These are phyloP conservation scores for Saururus chinensis DNA, from an alignment of 164 flowering plant genomes.

Conservation along the genomic window DNA sequence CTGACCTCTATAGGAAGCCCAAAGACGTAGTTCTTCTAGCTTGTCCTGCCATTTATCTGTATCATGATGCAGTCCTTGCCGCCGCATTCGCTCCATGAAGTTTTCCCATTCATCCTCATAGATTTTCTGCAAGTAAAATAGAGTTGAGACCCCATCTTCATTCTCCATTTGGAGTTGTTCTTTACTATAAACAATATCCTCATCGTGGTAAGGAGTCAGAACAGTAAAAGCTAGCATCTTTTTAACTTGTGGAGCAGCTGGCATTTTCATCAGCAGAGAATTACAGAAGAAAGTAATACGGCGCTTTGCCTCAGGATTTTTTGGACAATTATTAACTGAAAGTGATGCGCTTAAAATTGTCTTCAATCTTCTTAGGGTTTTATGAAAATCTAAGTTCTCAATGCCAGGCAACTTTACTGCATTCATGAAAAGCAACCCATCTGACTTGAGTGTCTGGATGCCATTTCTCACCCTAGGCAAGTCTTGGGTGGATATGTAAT, in stretches of 20 bases:
- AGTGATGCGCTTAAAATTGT: conserved; percentile 68
- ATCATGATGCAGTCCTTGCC: conserved; percentile 68
- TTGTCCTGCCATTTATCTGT: conserved; percentile 50
- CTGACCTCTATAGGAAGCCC: conserved; percentile 98
- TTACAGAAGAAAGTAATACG: conserved; percentile 87
- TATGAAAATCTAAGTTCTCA: conserved; percentile 38
- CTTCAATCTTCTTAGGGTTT: conserved; percentile 56
- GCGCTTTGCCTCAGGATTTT: conserved; percentile 70
- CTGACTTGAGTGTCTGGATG: conserved; percentile 29
- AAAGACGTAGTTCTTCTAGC: conserved; percentile 63
- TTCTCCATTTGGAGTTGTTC: conserved; percentile 53
- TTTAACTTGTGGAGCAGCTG: conserved; percentile 84
- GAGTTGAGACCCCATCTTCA: conserved; percentile 88
- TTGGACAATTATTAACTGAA: conserved; percentile 70
- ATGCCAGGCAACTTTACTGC: conserved; percentile 49
- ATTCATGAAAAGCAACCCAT: conserved; percentile 72
- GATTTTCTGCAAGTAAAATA: conserved; percentile 83
- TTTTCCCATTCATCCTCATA: conserved; percentile 86
- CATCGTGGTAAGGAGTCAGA: conserved; percentile 86
- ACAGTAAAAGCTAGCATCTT: conserved; percentile 78
- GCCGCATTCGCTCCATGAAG: conserved; percentile 71
- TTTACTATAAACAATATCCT: conserved; percentile 51
- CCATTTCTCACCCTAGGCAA: conserved; percentile 45
- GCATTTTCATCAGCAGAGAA: conserved; percentile 94
- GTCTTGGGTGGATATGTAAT: conserved; percentile 55